Evolutionary conservation across 1,284 basidiomycete genomes (phyloP), one percentile per base, ranked within the genome.

Genomic region (Porphyrellus sp.): DNA sequence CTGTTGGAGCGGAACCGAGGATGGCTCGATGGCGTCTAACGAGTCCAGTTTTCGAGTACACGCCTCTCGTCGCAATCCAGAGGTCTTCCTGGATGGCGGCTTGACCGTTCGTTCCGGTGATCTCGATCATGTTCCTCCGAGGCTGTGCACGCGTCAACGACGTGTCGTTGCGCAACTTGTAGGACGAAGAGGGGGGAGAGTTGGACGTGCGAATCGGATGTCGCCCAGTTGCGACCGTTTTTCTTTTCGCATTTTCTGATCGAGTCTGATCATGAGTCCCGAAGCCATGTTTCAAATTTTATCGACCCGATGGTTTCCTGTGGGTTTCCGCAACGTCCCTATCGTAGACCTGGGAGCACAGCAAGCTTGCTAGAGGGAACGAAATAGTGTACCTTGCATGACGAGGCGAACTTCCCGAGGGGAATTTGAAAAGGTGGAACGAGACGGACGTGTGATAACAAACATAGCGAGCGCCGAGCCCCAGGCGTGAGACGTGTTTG

Each of bases 181-280:
- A 37, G 30, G n/a, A 25, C 47, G 25, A 41, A 20, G 24, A n/a
- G 5, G 4, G 21, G 25, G 23, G 55, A 55, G 43, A 53, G 54
- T 53, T 46, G 28, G 34, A 33, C 42, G 41, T 43, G 25, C 59
- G 40, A 59, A 44, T 54, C 49, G 37, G 55, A 52, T 37, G 6
- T 15, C 24, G 49, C 3, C 48, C 39, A 9, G 6, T 21, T 9
- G 27, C 18, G 30, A 24, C 25, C 49, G 23, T 48, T n/a, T n/a
- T n/a, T n/a, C n/a, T n/a, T n/a, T n/a, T n/a, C n/a, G n/a, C n/a
- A n/a, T n/a, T n/a, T n/a, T n/a, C n/a, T n/a, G n/a, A n/a, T n/a
- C n/a, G n/a, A n/a, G 35, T 15, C 23, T 34, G 13, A n/a, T n/a
- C 2, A 11, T 11, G 27, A 4, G 23, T 18, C 6, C 30, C 16